Percentiles rank a stretch among this genome's conserved stretches.
Evolutionary conservation across 1,284 basidiomycete genomes (phyloP).

Genomic region (Laetiporus sulphureus): DNA sequence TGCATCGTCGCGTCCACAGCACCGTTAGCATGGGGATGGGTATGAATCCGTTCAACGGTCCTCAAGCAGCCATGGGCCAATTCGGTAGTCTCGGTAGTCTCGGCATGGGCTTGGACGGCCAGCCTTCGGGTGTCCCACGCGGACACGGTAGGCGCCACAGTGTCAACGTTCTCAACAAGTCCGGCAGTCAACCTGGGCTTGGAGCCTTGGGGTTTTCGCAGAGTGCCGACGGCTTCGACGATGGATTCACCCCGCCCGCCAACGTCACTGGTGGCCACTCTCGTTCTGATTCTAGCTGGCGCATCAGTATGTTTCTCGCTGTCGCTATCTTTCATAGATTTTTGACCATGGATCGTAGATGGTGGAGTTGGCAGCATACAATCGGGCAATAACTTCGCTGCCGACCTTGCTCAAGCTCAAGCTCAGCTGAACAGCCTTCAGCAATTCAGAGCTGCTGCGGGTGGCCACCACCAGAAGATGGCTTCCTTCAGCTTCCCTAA

Average conservation of each 20-base stretch:
- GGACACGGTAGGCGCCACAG: conserved; percentile 92
- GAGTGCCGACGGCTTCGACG: conserved; percentile 65
- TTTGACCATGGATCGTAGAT: conserved; percentile 34
- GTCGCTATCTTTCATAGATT: conserved; percentile 2
- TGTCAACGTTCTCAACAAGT: conserved; percentile 86
- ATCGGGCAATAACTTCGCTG: conserved; percentile 55
- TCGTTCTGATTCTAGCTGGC: conserved; percentile 82
- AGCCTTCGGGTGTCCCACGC: conserved; percentile 59
- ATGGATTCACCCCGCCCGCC: conserved; percentile 58
- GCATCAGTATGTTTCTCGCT: conserved; percentile 59
- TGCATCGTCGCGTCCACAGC: conserved; percentile 88
- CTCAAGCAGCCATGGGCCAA: conserved; percentile 61
- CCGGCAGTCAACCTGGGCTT: conserved; percentile 35
- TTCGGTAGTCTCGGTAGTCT: conserved; percentile 53
- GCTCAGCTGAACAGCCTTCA: conserved; percentile 95
- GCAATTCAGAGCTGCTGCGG: conserved; percentile 93
- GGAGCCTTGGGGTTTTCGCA: conserved; percentile 54
- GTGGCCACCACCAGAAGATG: conserved; percentile 94
- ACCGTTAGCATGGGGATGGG: conserved; percentile 61
- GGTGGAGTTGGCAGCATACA: conserved; percentile 69
- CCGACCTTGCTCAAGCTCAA: conserved; percentile 91
- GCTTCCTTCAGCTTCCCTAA: conserved; percentile 97
- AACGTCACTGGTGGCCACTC: conserved; percentile 62
- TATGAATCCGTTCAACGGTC: conserved; percentile 35
- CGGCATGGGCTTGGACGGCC: conserved; percentile 58